phyloP scores from a whole-genome alignment of 2,329 filamentous ascomycete genomes.

The Aspergillus ibericus region DNA sequence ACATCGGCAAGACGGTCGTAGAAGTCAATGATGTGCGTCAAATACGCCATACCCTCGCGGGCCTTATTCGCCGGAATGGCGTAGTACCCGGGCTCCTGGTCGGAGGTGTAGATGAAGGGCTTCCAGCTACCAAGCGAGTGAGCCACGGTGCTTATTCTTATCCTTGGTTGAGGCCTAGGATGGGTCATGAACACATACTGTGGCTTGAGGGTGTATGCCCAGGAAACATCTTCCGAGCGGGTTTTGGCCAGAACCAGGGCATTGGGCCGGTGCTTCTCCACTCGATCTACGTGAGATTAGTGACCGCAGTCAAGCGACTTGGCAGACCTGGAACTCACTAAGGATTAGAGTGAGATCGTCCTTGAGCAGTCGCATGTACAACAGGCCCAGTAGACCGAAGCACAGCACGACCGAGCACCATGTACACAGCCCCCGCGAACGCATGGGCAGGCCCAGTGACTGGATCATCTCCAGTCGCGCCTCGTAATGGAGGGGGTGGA shows the following conservation, averaged over 20 bases:
- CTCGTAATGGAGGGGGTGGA: not conserved
- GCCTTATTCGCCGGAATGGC: slow-evolving; percentile 42
- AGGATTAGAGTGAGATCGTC: not conserved
- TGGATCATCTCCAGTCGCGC: not conserved
- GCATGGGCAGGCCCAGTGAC: not conserved
- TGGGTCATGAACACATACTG: slow-evolving; percentile 1
- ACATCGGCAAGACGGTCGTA: slow-evolving; percentile 60
- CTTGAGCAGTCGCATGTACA: not conserved
- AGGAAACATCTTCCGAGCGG: slow-evolving; percentile 7
- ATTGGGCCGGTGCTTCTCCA: not conserved
- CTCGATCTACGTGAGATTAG: not conserved
- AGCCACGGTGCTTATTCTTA: not conserved
- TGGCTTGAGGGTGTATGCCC: slow-evolving; percentile 4
- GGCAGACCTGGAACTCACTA: not conserved
- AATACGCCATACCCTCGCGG: slow-evolving; percentile 61
- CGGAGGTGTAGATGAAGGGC: slow-evolving; percentile 24
- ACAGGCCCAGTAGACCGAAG: not conserved
- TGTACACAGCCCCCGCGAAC: not conserved
- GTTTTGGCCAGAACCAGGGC: slow-evolving; percentile 9
- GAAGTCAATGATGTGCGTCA: slow-evolving; percentile 62
- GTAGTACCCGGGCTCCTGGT: slow-evolving; percentile 16
- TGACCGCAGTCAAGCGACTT: not conserved
- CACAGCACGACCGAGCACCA: not conserved
- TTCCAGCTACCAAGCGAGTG: slow-evolving; percentile 1
- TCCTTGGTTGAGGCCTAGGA: not conserved